Percentiles rank a stretch among this genome's conserved stretches.
Conservation (phyloP, 192 early-diverging fungal genomes). For the Lobosporangium transversale region DNA sequence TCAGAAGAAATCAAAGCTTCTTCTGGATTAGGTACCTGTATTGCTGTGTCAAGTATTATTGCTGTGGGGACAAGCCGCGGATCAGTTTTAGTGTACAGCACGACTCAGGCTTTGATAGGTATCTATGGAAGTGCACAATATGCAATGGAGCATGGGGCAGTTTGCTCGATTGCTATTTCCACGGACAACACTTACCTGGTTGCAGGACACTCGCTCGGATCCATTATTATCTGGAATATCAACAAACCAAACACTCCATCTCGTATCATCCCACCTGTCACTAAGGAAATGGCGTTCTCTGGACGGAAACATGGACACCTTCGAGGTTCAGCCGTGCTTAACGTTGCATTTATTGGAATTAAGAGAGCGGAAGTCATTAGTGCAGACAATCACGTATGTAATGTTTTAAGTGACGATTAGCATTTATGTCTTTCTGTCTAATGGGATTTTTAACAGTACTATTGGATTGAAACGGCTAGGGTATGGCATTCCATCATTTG, state of each 20-base stretch:
- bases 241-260: constrained; percentile 55
- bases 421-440: neutral
- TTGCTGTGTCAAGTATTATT: constrained; percentile 62
- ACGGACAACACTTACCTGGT: constrained; percentile 65
- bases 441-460: neutral
- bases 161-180: constrained; percentile 67
- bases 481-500: constrained; percentile 69
- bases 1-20: constrained; percentile 53
- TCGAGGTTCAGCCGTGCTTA: constrained; percentile 62
- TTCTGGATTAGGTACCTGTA: constrained; percentile 32
- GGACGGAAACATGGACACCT: constrained; percentile 67
- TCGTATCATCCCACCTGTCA: constrained; percentile 62
- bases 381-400: constrained; percentile 60
- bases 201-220: constrained; percentile 63
- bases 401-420: too few species aligned
- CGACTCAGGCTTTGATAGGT: constrained; percentile 56
- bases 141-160: constrained; percentile 63
- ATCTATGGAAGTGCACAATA: constrained; percentile 38
- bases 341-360: constrained; percentile 67
- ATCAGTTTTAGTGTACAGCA: constrained; percentile 64
- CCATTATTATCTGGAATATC: constrained; percentile 68
- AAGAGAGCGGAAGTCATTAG: constrained; percentile 65
- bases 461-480: constrained; percentile 20
- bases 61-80: constrained; percentile 69
- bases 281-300: constrained; percentile 53